Evolutionary conservation across 805 yeast species (phyloP), one percentile per base, ranked within the genome.

Genomic region (Yarrowia keelungensis): DNA sequence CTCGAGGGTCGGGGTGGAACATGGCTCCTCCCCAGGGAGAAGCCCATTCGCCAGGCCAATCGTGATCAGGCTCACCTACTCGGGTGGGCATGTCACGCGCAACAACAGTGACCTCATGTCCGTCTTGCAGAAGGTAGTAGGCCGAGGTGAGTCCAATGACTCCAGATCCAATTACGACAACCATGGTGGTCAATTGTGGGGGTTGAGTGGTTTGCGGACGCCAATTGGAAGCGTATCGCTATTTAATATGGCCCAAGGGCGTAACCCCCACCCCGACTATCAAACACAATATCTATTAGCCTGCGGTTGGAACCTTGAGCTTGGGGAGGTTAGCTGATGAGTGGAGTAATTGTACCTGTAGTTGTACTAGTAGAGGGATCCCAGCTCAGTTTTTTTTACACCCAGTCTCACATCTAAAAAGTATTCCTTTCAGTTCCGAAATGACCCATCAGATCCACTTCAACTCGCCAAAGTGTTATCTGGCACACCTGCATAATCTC

Each of bases 21-120:
- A 72, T 62, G 22, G 74, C 74, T 8, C 74, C 74, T n/a, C 74
- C 74, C 72, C 71, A 72, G 15, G 73, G 73, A 50, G 73, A 71
- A 3, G 74, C 74, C 71, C 73, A 72, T 16, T 65, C 50, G 5
- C 71, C 71, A 14, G 54, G 47, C 73, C 73, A 72, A 14, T 71
- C 71, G 51, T 71, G 70, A 15, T 69, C 71, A 14, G 61, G 56
- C 41, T 69, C 73, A 15, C 62, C 62, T 2, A 56, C 62, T n/a
- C 15, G 47, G 38, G 62, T 56, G 22, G 73, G 73, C 53, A 72
- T 41, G 9, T 72, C 73, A 16, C 73, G 69, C 5, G 73, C 73
- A 12, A 72, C 67, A 38, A 71, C 38, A 11, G 71, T 69, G 16
- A 72, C 73, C 9, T 46, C 47, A 26, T 64, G 67, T 16, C 62